These are phyloP conservation scores for Yamadazyma triangularis DNA, from an alignment of 1,139 yeast genomes.

Conservation along the genomic window DNA sequence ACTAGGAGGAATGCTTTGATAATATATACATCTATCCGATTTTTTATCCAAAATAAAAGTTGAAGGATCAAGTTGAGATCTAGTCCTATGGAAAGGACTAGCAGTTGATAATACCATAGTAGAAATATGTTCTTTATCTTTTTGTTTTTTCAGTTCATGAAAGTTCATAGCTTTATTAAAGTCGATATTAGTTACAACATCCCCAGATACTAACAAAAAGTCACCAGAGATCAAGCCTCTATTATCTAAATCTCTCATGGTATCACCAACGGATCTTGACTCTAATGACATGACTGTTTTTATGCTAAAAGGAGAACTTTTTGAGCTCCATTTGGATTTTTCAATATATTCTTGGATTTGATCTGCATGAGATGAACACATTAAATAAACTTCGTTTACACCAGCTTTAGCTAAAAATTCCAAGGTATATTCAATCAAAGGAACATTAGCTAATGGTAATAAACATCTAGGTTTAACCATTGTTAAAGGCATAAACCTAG, in stretches of 20 bases:
- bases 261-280: conserved; percentile 91
- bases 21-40: conserved; percentile 74
- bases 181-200: conserved; percentile 87
- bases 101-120: conserved; percentile 92
- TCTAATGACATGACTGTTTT: conserved; percentile 82
- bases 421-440: conserved; percentile 88
- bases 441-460: conserved; percentile 87
- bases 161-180: conserved; percentile 66
- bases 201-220: conserved; percentile 87
- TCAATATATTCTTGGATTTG: conserved; percentile 80
- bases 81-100: conserved; percentile 78
- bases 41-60: conserved; percentile 74
- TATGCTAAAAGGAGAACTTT: conserved; percentile 75
- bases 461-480: conserved; percentile 82
- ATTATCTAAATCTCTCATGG: conserved; percentile 91
- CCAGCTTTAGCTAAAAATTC: conserved; percentile 91
- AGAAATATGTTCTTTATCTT: conserved; percentile 84
- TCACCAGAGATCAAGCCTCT: conserved; percentile 87
- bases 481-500: conserved; percentile 89
- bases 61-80: conserved; percentile 77
- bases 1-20: conserved; percentile 69
- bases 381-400: conserved; percentile 81
- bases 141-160: conserved; percentile 65
- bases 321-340: conserved; percentile 71
- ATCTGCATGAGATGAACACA: conserved; percentile 89